These are phyloP conservation scores for Scheffersomyces illinoinensis DNA, from an alignment of 1,139 yeast species.

Conservation along the genomic window DNA sequence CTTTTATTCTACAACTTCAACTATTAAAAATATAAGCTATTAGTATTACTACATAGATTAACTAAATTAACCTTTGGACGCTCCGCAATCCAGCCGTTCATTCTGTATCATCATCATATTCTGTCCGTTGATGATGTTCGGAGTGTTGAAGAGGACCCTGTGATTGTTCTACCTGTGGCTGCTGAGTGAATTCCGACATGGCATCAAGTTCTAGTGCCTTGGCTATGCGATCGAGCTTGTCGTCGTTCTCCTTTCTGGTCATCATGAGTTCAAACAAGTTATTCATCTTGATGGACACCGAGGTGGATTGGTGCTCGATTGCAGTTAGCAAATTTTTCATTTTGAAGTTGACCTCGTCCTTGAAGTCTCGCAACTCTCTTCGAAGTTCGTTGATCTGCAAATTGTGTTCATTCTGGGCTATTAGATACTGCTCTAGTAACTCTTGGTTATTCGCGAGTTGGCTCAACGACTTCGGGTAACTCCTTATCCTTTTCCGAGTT, in stretches of 20 bases:
- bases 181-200: neutral
- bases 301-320: constrained; percentile 7
- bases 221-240: neutral
- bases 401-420: constrained; percentile 8
- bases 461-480: neutral
- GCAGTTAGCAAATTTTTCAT: constrained; percentile 5
- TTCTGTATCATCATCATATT: neutral
- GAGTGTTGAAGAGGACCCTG: neutral
- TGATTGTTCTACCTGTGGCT: neutral
- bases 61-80: neutral
- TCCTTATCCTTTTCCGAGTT: neutral
- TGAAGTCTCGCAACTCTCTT: constrained; percentile 9
- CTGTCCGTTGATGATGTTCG: neutral
- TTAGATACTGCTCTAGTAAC: constrained; percentile 6
- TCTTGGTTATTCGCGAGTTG: neutral
- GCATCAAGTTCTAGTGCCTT: neutral
- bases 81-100: neutral
- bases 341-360: constrained; percentile 8
- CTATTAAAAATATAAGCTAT: no score
- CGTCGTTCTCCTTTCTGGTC: neutral
- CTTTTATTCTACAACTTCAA: no score
- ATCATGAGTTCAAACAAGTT: constrained; percentile 4
- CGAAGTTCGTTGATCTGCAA: constrained; percentile 6
- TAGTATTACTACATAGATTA: neutral
- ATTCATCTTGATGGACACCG: constrained; percentile 7